These are phyloP conservation scores for Chytriomyces sp. DNA, from an alignment of 192 early-diverging fungal genomes.

Conservation along the genomic window DNA sequence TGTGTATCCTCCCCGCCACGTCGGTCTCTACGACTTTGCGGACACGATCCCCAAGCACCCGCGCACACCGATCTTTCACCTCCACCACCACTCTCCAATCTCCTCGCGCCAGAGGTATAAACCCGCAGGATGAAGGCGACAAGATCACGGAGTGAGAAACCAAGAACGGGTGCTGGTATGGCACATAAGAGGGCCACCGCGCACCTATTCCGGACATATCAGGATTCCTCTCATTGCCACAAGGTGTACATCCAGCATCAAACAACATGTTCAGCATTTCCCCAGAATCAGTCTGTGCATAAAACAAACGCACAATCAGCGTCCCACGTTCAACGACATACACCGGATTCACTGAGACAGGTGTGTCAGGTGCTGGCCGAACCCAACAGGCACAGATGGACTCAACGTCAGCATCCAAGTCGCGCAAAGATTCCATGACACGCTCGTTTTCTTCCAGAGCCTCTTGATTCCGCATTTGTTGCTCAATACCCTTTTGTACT, in stretches of 20 bases:
- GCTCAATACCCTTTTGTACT: neutral
- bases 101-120: neutral
- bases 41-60: neutral
- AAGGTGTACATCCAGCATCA: too few relatives aligned
- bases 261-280: too few relatives aligned
- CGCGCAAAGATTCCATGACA: neutral
- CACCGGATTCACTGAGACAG: neutral
- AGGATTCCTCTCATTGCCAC: too few relatives aligned
- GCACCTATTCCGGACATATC: neutral
- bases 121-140: neutral
- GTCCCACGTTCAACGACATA: neutral
- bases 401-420: neutral
- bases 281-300: neutral
- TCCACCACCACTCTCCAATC: conserved; percentile 13
- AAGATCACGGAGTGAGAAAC: neutral
- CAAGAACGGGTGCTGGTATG: neutral
- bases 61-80: neutral
- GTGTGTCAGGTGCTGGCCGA: conserved; percentile 6
- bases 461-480: neutral
- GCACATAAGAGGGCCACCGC: neutral
- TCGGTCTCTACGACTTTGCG: conserved; percentile 15
- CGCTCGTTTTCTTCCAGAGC: neutral
- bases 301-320: neutral
- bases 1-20: neutral
- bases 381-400: neutral